phyloP scores from a whole-genome alignment of 768 basidiomycete genomes.

The Floccularia luteovirens region DNA sequence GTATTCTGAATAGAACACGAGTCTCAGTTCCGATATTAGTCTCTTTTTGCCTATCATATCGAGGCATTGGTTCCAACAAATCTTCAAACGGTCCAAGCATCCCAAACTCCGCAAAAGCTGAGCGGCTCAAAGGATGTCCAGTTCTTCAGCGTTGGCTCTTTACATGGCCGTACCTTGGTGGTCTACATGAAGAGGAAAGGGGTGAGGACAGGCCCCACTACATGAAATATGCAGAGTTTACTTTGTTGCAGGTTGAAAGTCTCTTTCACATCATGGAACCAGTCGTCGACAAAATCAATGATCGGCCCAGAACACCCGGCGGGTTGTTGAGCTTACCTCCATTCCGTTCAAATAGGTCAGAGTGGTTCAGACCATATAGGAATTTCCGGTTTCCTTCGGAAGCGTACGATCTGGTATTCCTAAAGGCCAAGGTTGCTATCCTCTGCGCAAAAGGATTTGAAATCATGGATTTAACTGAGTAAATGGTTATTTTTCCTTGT shows the following conservation, averaged over 20 bases:
- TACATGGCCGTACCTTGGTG: conserved; percentile 81
- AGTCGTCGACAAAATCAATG: conserved; percentile 78
- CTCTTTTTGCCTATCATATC: conserved; percentile 89
- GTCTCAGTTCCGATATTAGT: conserved; percentile 30
- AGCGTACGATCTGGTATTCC: conserved; percentile 81
- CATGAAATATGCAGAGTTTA: conserved; percentile 71
- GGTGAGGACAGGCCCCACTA: conserved; percentile 19
- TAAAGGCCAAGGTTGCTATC: conserved; percentile 88
- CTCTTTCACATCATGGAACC: conserved; percentile 94
- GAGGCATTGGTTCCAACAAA: conserved; percentile 93
- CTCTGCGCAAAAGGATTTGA: conserved; percentile 92
- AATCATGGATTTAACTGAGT: conserved; percentile 95
- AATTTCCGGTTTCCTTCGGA: conserved; percentile 86
- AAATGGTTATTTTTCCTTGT: conserved; percentile 19
- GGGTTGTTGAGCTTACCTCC: conserved; percentile 44
- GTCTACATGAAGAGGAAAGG: conserved; percentile 97
- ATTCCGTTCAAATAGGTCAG: conserved; percentile 59
- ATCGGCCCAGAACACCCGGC: conserved; percentile 56
- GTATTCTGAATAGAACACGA: conserved; percentile 34
- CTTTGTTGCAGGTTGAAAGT: conserved; percentile 62
- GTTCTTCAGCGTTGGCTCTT: conserved; percentile 90
- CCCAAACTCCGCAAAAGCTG: conserved; percentile 83
- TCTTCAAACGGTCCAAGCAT: conserved; percentile 54
- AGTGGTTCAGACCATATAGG: conserved; percentile 91
- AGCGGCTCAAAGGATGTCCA: conserved; percentile 87